phyloP scores from a whole-genome alignment of 305 asterid species.

The Fraxinus dipetala region DNA sequence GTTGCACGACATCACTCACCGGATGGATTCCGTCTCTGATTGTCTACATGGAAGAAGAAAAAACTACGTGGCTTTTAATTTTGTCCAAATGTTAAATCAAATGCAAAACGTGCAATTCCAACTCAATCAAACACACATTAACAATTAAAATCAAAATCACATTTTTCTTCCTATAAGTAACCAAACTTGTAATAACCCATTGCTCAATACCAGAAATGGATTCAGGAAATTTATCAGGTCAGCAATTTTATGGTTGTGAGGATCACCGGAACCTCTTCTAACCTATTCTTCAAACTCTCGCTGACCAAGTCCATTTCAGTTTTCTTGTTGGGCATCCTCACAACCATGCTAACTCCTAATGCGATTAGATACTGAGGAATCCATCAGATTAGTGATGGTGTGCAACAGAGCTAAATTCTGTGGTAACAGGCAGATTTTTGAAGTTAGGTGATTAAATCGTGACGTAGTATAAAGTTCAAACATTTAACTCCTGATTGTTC shows the following conservation, averaged over 20 bases:
- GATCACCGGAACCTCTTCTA: too few relatives aligned
- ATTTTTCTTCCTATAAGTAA: background rate
- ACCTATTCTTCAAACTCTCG: too few relatives aligned
- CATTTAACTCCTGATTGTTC: background rate
- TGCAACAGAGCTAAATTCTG: background rate
- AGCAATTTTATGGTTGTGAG: background rate
- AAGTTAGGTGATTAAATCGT: background rate
- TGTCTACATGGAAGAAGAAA: background rate
- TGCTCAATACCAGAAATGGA: background rate
- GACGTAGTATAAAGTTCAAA: background rate
- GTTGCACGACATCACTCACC: background rate
- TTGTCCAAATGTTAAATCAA: background rate
- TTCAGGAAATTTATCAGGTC: background rate
- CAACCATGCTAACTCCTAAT: background rate
- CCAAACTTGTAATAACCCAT: background rate
- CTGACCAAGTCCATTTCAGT: background rate
- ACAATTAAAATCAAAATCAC: background rate
- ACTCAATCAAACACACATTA: background rate
- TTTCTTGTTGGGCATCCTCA: background rate
- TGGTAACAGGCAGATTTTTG: background rate
- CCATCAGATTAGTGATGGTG: background rate
- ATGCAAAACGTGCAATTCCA: background rate
- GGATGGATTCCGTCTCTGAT: background rate
- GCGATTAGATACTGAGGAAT: background rate
- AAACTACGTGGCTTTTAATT: background rate